Evolutionary conservation across 805 yeast species (phyloP), one percentile per base, ranked within the genome.

Genomic region (Hanseniaspora lindneri): DNA sequence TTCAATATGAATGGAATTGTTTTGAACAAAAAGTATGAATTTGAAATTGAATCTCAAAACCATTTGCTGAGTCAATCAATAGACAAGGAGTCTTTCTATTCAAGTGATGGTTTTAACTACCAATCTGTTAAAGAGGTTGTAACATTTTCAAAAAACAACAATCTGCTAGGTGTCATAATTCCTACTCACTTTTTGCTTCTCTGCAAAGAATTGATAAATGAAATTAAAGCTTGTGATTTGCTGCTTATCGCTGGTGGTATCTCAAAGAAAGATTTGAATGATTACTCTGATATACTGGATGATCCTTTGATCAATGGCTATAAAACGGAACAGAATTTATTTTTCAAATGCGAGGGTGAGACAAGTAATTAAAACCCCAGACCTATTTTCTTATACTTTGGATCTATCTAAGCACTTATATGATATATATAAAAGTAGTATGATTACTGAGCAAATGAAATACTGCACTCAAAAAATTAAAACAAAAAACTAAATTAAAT

Each of bases 91-190:
- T 54, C 17, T 41, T 51, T 29, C 30, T 28, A 32, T 30, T 37
- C 46, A 17, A 44, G 51, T 21, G 37, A 51, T 39, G 54, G 53
- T 14, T 49, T 49, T n/a, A 47, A 53, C 21, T 51, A 81, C 6
- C 67, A 87, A 53, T 80, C 92, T 1, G 71, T 89, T 46, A 83
- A 83, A 56, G 86, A 85, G 54, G 95, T 94, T 1, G 77, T 87
- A 1, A 73, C 73, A 44, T 87, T 85, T 60, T 88, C 96, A 0
- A 72, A 79, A 3, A 71, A 74, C 50, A 92, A 92, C 60, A 92
- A 92, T 59, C 68, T 92, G 47, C 70, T 92, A 54, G 98, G 98
- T 16, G 62, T 92, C 10, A 77, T 86, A 21, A 75, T 85, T 20
- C 86, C 94, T 0, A 73, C 77, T 24, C 79, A 80, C 49, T 60